Evolutionary conservation across 129 eudicot species (phyloP).

Genomic region (Dittrichia graveolens): DNA sequence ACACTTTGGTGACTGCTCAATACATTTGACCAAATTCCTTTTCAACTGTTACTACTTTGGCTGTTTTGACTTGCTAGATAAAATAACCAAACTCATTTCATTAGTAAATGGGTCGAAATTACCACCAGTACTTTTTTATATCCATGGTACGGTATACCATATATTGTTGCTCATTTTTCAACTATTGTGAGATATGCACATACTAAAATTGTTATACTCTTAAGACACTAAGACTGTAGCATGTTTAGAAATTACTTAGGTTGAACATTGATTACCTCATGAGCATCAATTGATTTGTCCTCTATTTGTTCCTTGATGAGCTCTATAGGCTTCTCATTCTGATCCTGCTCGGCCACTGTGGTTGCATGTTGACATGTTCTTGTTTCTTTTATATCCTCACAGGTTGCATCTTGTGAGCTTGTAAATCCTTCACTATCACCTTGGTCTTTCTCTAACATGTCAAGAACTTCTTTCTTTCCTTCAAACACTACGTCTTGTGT

Average conservation of each 20-base stretch:
- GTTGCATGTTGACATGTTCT: constrained; percentile 13
- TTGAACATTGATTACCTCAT: constrained; percentile 26
- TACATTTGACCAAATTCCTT: neutral
- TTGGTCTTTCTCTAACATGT: neutral
- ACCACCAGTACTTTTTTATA: neutral
- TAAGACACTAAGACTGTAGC: neutral
- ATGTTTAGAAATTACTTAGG: neutral
- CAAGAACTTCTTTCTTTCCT: constrained; percentile 18
- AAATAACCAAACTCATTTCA: neutral
- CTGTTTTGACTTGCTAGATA: neutral
- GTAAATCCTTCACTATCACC: neutral
- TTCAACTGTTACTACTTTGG: neutral
- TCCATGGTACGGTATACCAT: neutral
- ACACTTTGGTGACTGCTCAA: too few relatives aligned
- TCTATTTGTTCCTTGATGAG: constrained; percentile 14
- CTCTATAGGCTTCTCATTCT: constrained; percentile 13
- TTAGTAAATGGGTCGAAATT: neutral
- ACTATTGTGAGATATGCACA: constrained; percentile 6
- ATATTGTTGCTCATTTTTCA: neutral
- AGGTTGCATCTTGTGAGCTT: constrained; percentile 9
- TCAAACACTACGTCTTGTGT: constrained; percentile 11
- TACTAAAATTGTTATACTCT: neutral
- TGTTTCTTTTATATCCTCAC: constrained; percentile 20
- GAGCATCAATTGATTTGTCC: constrained; percentile 10
- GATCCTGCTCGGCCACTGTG: constrained; percentile 20